Percentiles rank a stretch among this genome's conserved stretches.
Evolutionary conservation across 2,329 filamentous ascomycete species (phyloP).

Genomic region (Rhynchosporium secalis): DNA sequence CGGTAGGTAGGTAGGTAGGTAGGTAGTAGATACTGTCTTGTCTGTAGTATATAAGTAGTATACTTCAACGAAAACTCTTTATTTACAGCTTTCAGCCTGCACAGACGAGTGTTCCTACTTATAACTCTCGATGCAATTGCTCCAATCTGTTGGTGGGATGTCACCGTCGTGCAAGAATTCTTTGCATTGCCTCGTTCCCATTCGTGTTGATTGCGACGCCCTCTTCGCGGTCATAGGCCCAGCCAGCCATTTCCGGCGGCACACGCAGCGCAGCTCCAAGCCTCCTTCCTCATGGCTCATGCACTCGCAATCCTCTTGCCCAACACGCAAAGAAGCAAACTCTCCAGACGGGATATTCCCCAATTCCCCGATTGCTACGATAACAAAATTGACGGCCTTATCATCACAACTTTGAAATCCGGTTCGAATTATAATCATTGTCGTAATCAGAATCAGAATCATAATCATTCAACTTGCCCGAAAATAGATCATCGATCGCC

Average conservation of each 20-base stretch:
- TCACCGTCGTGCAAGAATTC: constrained; percentile 3
- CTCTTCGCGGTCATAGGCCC: not conserved
- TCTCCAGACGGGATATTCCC: no score
- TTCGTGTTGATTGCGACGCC: constrained; percentile 8
- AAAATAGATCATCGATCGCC: not conserved
- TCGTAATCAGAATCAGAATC: no score
- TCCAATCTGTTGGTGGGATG: not conserved
- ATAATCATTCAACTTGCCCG: not conserved
- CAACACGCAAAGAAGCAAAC: not conserved
- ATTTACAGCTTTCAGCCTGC: not conserved
- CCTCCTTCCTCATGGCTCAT: not conserved
- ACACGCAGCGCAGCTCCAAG: not conserved
- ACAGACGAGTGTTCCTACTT: not conserved
- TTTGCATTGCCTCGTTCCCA: constrained; percentile 9
- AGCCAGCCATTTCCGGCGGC: not conserved
- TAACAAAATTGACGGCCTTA: not conserved
- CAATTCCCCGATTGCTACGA: not conserved
- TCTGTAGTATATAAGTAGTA: no score
- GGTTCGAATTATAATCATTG: no score
- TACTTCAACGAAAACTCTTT: no score
- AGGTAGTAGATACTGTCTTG: no score
- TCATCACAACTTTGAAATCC: no score
- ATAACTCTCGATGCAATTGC: not conserved
- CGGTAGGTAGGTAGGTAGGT: no score
- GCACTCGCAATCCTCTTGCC: not conserved